Conservation (phyloP, 225 moss, liverwort and hornwort genomes). For the Physcomitrium patens region DNA sequence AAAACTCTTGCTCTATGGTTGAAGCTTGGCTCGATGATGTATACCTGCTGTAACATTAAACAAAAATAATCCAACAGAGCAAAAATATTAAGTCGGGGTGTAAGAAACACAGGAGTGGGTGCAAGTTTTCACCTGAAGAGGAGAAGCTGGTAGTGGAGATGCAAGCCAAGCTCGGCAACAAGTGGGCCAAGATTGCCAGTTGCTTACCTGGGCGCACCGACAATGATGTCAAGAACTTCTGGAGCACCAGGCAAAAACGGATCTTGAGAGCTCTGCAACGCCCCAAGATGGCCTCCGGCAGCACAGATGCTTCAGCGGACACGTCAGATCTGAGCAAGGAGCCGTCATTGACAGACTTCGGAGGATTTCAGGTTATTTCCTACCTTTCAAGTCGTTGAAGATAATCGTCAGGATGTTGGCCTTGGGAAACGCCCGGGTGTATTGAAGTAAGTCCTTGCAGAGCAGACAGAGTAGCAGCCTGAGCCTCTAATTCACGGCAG, state of each 20-base stretch:
- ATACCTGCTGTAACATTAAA: too few species aligned
- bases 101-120: constrained; percentile 67
- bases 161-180: constrained; percentile 97
- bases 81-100: too few species aligned
- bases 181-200: constrained; percentile 98
- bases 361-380: constrained; percentile 71
- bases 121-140: constrained; percentile 94
- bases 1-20: too few species aligned
- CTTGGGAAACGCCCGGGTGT: background rate
- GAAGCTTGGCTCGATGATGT: background rate
- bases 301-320: constrained; percentile 87
- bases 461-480: background rate
- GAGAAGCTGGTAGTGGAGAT: constrained; percentile 96
- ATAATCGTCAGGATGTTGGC: constrained; percentile 3
- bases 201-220: constrained; percentile 94
- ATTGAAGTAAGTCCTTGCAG: too few species aligned
- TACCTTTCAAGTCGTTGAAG: constrained; percentile 8
- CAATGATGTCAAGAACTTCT: constrained; percentile 98
- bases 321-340: constrained; percentile 92
- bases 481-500: too few species aligned
- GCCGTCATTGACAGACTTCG: constrained; percentile 61
- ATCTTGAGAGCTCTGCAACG: constrained; percentile 88
- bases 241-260: constrained; percentile 94
- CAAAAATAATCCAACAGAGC: too few species aligned
- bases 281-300: constrained; percentile 82